Conservation (phyloP, 345 rosid species). For the Pseudoturritis turrita region DNA sequence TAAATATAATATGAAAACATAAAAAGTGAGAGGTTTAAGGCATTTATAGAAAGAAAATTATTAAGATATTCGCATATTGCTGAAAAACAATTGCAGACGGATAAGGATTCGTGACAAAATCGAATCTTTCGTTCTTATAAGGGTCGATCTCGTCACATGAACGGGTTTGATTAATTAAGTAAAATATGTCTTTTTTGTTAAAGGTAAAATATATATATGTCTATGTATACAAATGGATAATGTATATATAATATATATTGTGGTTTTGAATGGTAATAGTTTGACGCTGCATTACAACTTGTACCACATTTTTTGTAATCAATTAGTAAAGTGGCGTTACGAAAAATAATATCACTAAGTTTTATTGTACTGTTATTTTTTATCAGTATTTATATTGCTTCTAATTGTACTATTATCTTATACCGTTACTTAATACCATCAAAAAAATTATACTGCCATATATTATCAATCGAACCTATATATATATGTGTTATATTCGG, state of each 20-base stretch:
- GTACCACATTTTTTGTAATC: too few species aligned
- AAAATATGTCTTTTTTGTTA: too few species aligned
- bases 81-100: slow-evolving; percentile 2
- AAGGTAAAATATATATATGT: not conserved
- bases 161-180: not conserved
- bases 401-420: too few species aligned
- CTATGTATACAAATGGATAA: not conserved
- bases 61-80: not conserved
- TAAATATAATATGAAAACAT: not conserved
- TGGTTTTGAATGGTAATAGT: too few species aligned
- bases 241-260: not conserved
- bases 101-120: slow-evolving; percentile 21
- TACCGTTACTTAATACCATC: too few species aligned
- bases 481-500: not conserved
- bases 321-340: too few species aligned
- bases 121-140: slow-evolving; percentile 22
- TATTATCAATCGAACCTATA: too few species aligned
- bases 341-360: too few species aligned
- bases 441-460: too few species aligned
- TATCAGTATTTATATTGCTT: too few species aligned
- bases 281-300: too few species aligned
- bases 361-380: too few species aligned
- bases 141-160: slow-evolving; percentile 14
- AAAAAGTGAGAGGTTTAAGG: not conserved
- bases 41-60: not conserved